These are phyloP conservation scores for Ensete ventricosum DNA, from an alignment of 176 grass and related monocot species.

Conservation along the genomic window DNA sequence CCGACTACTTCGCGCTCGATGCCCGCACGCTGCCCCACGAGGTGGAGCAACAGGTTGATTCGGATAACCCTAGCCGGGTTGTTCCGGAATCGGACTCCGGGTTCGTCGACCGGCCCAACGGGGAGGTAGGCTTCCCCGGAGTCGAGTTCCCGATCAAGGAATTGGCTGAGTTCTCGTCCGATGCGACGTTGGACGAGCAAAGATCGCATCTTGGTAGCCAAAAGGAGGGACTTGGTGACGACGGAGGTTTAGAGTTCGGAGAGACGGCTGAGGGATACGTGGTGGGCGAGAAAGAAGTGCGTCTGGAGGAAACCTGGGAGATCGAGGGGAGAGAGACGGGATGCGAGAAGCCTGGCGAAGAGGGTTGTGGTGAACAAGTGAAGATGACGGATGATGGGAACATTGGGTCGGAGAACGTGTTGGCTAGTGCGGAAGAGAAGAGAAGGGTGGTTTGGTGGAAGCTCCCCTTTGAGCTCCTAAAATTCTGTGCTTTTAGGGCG, in stretches of 20 bases:
- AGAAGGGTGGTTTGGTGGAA: conserved; percentile 61
- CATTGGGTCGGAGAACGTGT: neutral
- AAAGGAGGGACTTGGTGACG: conserved; percentile 23
- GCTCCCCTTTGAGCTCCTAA: conserved; percentile 53
- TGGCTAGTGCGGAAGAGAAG: conserved; percentile 20
- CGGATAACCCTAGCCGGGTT: conserved; percentile 53
- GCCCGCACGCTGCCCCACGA: conserved; percentile 37
- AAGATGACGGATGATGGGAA: neutral
- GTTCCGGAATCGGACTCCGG: conserved; percentile 44
- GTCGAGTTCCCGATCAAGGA: conserved; percentile 41
- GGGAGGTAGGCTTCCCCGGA: neutral
- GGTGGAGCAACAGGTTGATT: conserved; percentile 29
- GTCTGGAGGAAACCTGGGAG: conserved; percentile 2
- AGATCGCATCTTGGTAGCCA: conserved; percentile 21
- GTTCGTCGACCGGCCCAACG: conserved; percentile 12
- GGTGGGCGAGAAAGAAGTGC: conserved; percentile 15
- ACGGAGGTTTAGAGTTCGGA: neutral
- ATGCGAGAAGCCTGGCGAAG: neutral
- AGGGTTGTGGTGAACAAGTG: neutral
- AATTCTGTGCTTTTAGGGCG: conserved; percentile 42
- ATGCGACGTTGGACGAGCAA: conserved; percentile 33
- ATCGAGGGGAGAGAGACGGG: neutral
- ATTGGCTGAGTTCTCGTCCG: conserved; percentile 45
- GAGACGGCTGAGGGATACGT: conserved; percentile 6
- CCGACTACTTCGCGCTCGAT: conserved; percentile 74